These are phyloP conservation scores for Hypoxylon rubiginosum DNA, from an alignment of 2,329 filamentous ascomycete species.

Conservation along the genomic window DNA sequence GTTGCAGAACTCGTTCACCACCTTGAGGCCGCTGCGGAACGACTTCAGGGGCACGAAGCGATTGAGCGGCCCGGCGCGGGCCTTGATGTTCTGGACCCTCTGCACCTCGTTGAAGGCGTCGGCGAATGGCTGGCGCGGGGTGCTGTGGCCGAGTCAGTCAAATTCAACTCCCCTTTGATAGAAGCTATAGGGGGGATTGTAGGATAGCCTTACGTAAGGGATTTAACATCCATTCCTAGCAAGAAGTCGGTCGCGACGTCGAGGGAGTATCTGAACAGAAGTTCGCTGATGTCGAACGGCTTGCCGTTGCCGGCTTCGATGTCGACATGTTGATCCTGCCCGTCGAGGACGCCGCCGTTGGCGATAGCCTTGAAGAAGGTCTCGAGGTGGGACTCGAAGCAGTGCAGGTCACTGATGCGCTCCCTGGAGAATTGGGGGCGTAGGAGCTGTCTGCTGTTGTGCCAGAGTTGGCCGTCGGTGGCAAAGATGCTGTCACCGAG, in stretches of 20 bases:
- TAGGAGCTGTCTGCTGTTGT: constrained; percentile 65
- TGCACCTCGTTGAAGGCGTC: constrained; percentile 79
- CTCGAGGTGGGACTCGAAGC: constrained; percentile 73
- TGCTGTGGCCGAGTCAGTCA: constrained; percentile 53
- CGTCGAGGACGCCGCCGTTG: constrained; percentile 68
- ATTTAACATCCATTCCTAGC: constrained; percentile 75
- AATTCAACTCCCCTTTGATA: not conserved
- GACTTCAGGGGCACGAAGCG: constrained; percentile 71
- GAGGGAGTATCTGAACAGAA: constrained; percentile 88
- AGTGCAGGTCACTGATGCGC: constrained; percentile 63
- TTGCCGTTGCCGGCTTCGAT: constrained; percentile 71
- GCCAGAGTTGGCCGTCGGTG: constrained; percentile 66
- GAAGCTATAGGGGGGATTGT: not conserved
- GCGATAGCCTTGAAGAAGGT: constrained; percentile 78
- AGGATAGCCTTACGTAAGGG: constrained; percentile 49
- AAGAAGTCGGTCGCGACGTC: constrained; percentile 91
- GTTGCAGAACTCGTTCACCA: constrained; percentile 82
- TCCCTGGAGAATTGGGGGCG: constrained; percentile 66
- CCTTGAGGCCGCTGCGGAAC: constrained; percentile 74
- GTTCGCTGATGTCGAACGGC: constrained; percentile 77
- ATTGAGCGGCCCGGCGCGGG: constrained; percentile 74
- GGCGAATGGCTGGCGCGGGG: constrained; percentile 70
- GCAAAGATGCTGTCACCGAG: constrained; percentile 70
- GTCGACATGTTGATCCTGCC: constrained; percentile 64
- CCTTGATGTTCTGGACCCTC: constrained; percentile 71